Conservation (phyloP, 164 flowering plant species). For the Hamamelis virginiana region DNA sequence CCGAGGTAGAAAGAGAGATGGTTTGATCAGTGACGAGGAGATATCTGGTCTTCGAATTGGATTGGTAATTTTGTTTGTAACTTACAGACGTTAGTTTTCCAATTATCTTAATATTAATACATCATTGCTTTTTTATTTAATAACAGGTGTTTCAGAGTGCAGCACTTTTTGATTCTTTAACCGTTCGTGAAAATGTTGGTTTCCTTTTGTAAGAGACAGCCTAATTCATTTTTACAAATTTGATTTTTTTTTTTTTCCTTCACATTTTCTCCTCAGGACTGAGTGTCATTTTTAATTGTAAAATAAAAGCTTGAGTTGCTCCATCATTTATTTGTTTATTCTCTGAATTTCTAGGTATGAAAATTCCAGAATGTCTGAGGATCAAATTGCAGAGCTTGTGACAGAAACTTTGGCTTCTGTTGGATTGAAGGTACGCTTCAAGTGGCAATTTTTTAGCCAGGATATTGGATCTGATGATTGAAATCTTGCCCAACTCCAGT, state of each 20-base stretch:
- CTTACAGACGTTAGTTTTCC: neutral
- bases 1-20: constrained; percentile 73
- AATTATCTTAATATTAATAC: neutral
- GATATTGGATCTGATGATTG: neutral
- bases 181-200: constrained; percentile 99
- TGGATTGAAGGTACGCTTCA: constrained; percentile 74
- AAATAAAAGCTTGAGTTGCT: neutral
- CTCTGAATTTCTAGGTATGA: constrained; percentile 59
- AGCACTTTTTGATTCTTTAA: constrained; percentile 94
- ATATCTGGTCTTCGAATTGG: constrained; percentile 94
- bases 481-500: neutral
- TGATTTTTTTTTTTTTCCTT: constrained; percentile 1
- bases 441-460: neutral
- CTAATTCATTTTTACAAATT: neutral
- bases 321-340: neutral
- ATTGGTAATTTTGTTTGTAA: constrained; percentile 48
- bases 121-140: neutral
- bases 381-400: constrained; percentile 75
- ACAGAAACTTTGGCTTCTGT: constrained; percentile 91
- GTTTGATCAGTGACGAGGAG: constrained; percentile 87
- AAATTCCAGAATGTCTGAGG: constrained; percentile 73
- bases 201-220: constrained; percentile 79
- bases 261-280: constrained; percentile 1
- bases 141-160: constrained; percentile 97
- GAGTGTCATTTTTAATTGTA: neutral